Evolutionary conservation across 2,329 filamentous ascomycete genomes (phyloP).

Genomic region (Claviceps maximensis): DNA sequence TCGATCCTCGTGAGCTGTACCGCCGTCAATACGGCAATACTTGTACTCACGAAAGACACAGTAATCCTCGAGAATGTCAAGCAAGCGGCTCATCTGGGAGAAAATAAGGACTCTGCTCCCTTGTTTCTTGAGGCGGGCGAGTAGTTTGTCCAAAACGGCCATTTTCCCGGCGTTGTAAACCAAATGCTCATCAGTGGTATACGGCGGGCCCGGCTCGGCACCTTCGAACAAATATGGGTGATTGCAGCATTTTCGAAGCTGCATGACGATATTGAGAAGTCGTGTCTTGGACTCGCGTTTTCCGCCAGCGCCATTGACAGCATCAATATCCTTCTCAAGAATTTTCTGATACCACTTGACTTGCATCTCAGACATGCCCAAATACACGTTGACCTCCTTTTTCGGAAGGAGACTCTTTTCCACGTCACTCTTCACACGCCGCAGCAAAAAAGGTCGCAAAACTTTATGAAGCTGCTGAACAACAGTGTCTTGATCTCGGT

Average conservation of each 20-base stretch:
- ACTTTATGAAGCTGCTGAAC: slow-evolving; percentile 93
- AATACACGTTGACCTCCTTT: slow-evolving; percentile 92
- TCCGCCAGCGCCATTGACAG: slow-evolving; percentile 89
- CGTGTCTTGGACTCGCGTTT: slow-evolving; percentile 97
- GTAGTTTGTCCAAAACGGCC: slow-evolving; percentile 86
- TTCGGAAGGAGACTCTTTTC: slow-evolving; percentile 96
- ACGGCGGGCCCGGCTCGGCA: slow-evolving; percentile 90
- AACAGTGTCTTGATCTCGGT: slow-evolving; percentile 83
- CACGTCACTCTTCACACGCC: slow-evolving; percentile 92
- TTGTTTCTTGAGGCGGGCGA: slow-evolving; percentile 69
- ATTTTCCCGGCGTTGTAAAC: slow-evolving; percentile 93
- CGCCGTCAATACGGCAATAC: slow-evolving; percentile 94
- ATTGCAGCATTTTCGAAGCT: slow-evolving; percentile 96
- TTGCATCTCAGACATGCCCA: slow-evolving; percentile 99
- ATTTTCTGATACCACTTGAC: slow-evolving; percentile 99
- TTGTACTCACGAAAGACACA: slow-evolving; percentile 91
- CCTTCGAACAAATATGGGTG: slow-evolving; percentile 97
- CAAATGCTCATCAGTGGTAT: slow-evolving; percentile 94
- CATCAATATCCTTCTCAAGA: slow-evolving; percentile 96
- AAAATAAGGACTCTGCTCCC: slow-evolving; percentile 97
- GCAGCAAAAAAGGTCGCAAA: slow-evolving; percentile 81
- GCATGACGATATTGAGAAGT: slow-evolving; percentile 97
- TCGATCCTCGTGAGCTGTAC: slow-evolving; percentile 93
- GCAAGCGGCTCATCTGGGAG: slow-evolving; percentile 94
- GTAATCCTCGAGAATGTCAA: slow-evolving; percentile 97